Evolutionary conservation across 306 rosid genomes (phyloP).

Genomic region (Trichosanthes cucumerina): DNA sequence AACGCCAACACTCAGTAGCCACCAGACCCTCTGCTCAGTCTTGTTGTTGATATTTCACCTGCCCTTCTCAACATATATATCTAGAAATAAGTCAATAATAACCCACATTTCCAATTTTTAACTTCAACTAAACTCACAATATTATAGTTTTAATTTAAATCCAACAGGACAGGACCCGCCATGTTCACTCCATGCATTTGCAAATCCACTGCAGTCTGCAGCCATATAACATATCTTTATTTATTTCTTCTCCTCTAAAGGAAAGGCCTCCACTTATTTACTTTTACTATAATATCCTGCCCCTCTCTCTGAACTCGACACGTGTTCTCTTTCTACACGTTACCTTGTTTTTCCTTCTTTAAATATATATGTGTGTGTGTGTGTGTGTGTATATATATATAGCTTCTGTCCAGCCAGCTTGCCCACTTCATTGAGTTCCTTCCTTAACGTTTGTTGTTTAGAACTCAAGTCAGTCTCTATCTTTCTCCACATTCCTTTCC

Average conservation of each 20-base stretch:
- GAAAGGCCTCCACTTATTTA: neutral
- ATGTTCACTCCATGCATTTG: constrained; percentile 1
- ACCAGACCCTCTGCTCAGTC: neutral
- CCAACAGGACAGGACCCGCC: neutral
- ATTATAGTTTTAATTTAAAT: neutral
- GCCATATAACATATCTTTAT: neutral
- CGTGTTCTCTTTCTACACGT: constrained; percentile 1
- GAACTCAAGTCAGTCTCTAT: constrained; percentile 2
- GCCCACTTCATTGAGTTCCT: neutral
- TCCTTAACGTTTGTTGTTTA: neutral
- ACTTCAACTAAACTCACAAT: neutral
- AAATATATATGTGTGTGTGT: too few species aligned
- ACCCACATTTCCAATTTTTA: neutral
- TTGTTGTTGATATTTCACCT: neutral
- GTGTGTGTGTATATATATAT: too few species aligned
- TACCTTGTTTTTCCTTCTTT: neutral
- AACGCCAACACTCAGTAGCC: neutral
- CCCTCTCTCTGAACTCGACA: neutral
- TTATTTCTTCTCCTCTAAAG: neutral
- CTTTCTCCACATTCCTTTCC: neutral
- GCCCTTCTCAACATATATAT: neutral
- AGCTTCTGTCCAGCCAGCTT: constrained; percentile 1
- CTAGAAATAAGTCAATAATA: too few species aligned
- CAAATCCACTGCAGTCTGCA: neutral
- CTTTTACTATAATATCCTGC: constrained; percentile 5